These are phyloP conservation scores for Sanguinoderma infundibulare DNA, from an alignment of 1,284 basidiomycete species.

Conservation along the genomic window DNA sequence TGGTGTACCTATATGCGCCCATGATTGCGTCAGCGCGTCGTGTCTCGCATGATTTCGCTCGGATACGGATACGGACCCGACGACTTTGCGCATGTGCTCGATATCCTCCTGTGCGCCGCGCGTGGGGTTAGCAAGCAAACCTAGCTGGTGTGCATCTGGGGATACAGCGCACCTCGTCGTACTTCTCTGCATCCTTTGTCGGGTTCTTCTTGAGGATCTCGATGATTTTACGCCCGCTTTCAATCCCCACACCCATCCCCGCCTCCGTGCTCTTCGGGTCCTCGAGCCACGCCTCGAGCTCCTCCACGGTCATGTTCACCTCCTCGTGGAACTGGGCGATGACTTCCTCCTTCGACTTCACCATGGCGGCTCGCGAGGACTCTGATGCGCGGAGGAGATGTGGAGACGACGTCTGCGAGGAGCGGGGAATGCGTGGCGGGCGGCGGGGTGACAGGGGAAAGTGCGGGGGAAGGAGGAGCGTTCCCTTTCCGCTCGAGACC, in stretches of 20 bases:
- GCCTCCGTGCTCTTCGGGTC: slow-evolving; percentile 38
- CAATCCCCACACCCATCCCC: slow-evolving; percentile 41
- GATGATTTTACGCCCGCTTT: slow-evolving; percentile 41
- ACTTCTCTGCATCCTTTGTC: slow-evolving; percentile 35
- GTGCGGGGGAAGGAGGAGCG: no score
- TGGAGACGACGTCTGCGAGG: background rate
- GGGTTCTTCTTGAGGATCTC: slow-evolving; percentile 43
- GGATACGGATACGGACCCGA: slow-evolving; percentile 32
- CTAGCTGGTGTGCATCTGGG: background rate
- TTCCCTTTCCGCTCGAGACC: background rate
- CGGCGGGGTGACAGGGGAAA: background rate
- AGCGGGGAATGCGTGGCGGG: background rate
- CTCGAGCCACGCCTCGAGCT: slow-evolving; percentile 39
- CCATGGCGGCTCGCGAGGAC: slow-evolving; percentile 21
- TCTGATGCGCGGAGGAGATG: no score
- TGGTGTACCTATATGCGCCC: slow-evolving; percentile 17
- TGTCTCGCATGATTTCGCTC: no score
- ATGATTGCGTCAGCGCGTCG: background rate
- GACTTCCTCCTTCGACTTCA: slow-evolving; percentile 32
- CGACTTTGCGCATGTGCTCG: slow-evolving; percentile 43
- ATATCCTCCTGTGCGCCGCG: slow-evolving; percentile 35
- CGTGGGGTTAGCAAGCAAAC: background rate
- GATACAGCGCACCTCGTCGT: slow-evolving; percentile 32
- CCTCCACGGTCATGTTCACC: slow-evolving; percentile 42
- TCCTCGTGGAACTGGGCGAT: slow-evolving; percentile 33